Conservation (phyloP, 1,139 yeast species). For the Yamadazyma trypodendri region DNA sequence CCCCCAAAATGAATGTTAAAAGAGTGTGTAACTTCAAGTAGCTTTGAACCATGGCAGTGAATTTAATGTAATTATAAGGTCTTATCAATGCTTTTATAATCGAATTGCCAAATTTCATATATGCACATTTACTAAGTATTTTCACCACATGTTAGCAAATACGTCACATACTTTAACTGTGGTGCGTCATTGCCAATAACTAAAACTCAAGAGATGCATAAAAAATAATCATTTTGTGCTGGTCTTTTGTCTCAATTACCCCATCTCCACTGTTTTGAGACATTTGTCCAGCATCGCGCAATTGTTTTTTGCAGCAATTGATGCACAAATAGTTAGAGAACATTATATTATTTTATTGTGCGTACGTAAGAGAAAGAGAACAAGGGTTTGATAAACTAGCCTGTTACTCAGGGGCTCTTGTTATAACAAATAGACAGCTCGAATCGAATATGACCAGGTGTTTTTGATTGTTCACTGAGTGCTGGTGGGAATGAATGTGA, state of each 20-base stretch:
- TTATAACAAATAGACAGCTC: too few relatives aligned
- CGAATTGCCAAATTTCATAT: background rate
- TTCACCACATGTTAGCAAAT: too few relatives aligned
- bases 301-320: conserved; percentile 14
- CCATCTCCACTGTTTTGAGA: conserved; percentile 3
- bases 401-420: too few relatives aligned
- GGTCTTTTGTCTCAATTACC: conserved; percentile 3
- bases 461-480: too few relatives aligned
- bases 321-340: background rate
- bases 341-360: too few relatives aligned
- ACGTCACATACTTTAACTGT: too few relatives aligned
- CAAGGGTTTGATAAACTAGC: too few relatives aligned
- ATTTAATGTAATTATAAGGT: background rate
- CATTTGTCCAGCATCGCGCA: conserved; percentile 9
- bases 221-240: conserved; percentile 3
- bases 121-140: too few relatives aligned
- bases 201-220: conserved; percentile 1
- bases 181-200: conserved; percentile 1
- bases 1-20: conserved; percentile 8
- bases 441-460: too few relatives aligned
- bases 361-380: too few relatives aligned
- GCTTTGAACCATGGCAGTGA: background rate
- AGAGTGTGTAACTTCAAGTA: background rate
- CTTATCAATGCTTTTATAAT: background rate
- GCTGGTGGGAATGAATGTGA: too few relatives aligned